phyloP scores from a whole-genome alignment of 78 protist genomes.

The Dictyostelium firmibasis region DNA sequence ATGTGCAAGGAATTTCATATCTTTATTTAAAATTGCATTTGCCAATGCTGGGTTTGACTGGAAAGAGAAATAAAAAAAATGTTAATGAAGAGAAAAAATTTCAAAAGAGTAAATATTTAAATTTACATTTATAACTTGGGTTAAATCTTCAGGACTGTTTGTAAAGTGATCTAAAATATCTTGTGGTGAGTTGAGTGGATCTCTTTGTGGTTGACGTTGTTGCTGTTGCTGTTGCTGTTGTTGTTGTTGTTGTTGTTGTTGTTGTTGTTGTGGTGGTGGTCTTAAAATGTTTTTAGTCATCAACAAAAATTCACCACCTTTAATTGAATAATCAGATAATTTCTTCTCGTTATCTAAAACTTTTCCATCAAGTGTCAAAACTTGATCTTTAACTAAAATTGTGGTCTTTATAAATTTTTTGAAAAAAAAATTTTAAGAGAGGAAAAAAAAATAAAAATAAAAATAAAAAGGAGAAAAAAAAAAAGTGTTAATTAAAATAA shows the following conservation, averaged over 20 bases:
- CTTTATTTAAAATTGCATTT: constrained; percentile 56
- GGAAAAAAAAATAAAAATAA: background rate
- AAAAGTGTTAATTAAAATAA: background rate
- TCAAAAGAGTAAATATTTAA: background rate
- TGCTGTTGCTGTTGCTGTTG: background rate
- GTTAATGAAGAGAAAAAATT: background rate
- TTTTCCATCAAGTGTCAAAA: constrained; percentile 45
- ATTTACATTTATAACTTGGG: constrained; percentile 19
- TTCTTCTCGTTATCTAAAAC: constrained; percentile 9
- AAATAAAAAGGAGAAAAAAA: background rate
- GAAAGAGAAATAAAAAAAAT: background rate
- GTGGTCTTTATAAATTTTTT: constrained; percentile 28
- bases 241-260: constrained; percentile 22
- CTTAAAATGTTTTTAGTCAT: constrained; percentile 11
- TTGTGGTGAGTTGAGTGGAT: background rate
- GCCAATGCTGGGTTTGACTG: constrained; percentile 77
- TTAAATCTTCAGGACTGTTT: constrained; percentile 29
- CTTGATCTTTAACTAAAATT: constrained; percentile 32
- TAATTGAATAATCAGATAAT: constrained; percentile 26
- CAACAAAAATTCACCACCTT: constrained; percentile 49
- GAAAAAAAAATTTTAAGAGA: background rate
- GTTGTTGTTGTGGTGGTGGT: constrained; percentile 8
- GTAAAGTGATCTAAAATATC: constrained; percentile 6
- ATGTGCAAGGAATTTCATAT: background rate
- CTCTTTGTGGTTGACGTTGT: background rate